phyloP scores from a whole-genome alignment of 1,139 yeast genomes.

The Blastobotrys buckinghamii region DNA sequence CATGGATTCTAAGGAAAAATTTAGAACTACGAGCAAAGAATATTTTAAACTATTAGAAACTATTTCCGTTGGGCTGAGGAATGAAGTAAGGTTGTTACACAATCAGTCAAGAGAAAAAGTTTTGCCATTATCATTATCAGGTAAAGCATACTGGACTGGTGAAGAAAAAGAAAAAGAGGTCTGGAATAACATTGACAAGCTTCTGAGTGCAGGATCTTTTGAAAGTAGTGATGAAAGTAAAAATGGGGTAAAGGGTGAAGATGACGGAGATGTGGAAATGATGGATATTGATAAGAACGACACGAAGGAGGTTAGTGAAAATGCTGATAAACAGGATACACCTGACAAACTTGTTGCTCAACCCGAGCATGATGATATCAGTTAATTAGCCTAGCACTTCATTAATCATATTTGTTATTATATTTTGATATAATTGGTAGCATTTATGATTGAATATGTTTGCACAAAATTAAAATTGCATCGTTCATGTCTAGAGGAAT shows the following conservation, averaged over 20 bases:
- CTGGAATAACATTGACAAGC: slow-evolving; percentile 25
- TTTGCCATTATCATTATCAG: slow-evolving; percentile 32
- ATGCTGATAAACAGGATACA: too few relatives aligned
- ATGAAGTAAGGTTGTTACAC: slow-evolving; percentile 36
- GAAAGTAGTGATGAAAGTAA: slow-evolving; percentile 4
- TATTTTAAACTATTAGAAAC: slow-evolving; percentile 31
- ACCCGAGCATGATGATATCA: too few relatives aligned
- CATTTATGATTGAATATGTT: too few relatives aligned
- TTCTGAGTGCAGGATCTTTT: background rate
- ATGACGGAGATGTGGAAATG: background rate
- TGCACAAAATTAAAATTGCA: too few relatives aligned
- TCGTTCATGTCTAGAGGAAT: too few relatives aligned
- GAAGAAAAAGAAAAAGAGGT: slow-evolving; percentile 30
- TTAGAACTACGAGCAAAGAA: slow-evolving; percentile 27
- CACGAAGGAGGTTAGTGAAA: too few relatives aligned
- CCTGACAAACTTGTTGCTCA: too few relatives aligned
- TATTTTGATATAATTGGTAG: too few relatives aligned
- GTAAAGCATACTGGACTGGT: slow-evolving; percentile 35
- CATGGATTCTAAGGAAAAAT: slow-evolving; percentile 28
- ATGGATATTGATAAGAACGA: background rate
- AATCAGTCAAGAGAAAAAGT: slow-evolving; percentile 37
- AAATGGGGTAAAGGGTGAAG: background rate
- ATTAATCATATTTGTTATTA: too few relatives aligned
- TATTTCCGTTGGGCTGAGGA: slow-evolving; percentile 36
- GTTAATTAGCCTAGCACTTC: too few relatives aligned